phyloP scores from a whole-genome alignment of 2,329 filamentous ascomycete genomes.

The Lojkania enalia region DNA sequence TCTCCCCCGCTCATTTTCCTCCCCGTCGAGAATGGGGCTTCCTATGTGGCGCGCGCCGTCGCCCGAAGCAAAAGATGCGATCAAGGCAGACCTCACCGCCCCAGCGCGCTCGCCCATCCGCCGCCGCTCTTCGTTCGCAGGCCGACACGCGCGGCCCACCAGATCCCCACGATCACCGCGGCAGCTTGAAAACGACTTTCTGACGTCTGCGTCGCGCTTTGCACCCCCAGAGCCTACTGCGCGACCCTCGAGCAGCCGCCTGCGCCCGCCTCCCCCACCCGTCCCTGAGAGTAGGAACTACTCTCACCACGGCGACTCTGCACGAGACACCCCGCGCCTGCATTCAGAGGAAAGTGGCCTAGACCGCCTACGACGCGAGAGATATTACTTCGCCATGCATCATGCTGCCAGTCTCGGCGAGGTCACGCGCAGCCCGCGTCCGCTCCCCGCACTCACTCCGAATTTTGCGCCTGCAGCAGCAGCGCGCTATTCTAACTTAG shows the following conservation, averaged over 20 bases:
- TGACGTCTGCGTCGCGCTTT: constrained; percentile 18
- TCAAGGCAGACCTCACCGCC: constrained; percentile 58
- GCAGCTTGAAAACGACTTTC: constrained; percentile 23
- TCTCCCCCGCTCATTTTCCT: constrained; percentile 19
- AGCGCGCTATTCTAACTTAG: constrained; percentile 14
- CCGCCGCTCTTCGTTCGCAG: constrained; percentile 47
- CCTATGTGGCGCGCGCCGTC: constrained; percentile 61
- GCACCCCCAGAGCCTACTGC: constrained; percentile 17
- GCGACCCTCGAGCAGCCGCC: constrained; percentile 18
- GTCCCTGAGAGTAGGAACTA: constrained; percentile 37
- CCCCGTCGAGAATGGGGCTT: constrained; percentile 51
- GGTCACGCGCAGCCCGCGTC: constrained; percentile 10
- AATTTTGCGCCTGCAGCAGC: constrained; percentile 40
- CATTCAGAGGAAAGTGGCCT: constrained; percentile 10
- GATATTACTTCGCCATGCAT: constrained; percentile 6
- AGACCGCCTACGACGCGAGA: constrained; percentile 6
- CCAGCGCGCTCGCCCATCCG: constrained; percentile 61
- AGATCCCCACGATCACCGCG: constrained; percentile 25
- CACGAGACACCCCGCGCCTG: constrained; percentile 17
- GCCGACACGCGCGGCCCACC: constrained; percentile 30
- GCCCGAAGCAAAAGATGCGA: constrained; percentile 49
- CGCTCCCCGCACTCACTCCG: constrained; percentile 37
- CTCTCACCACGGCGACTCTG: constrained; percentile 19
- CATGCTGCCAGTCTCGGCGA: constrained; percentile 5
- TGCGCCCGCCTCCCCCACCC: constrained; percentile 34